Conservation (phyloP, 345 rosid genomes). For the Erysimum cheiranthoides region DNA sequence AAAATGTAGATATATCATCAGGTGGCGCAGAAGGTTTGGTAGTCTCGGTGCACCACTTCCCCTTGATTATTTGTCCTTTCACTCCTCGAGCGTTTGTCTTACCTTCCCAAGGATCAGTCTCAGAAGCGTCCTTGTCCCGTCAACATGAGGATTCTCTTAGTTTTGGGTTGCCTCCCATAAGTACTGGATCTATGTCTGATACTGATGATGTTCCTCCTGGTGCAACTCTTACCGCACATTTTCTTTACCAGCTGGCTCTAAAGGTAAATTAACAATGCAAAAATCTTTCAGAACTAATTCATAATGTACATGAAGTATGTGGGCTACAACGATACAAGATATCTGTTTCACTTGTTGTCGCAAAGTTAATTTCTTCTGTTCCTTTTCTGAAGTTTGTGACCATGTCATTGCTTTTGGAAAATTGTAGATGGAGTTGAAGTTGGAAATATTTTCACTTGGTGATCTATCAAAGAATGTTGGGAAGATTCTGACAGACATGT, state of each 20-base stretch:
- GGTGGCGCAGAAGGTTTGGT: constrained; percentile 55
- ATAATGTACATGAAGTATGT: constrained; percentile 66
- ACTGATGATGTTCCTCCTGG: constrained; percentile 87
- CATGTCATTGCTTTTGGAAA: constrained; percentile 42
- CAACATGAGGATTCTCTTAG: constrained; percentile 80
- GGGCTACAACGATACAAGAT: constrained; percentile 2
- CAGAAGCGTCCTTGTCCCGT: constrained; percentile 77
- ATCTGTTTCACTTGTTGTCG: constrained; percentile 1
- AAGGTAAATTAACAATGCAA: constrained; percentile 55
- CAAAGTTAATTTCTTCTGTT: constrained; percentile 16
- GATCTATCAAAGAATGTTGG: constrained; percentile 89
- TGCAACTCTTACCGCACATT: constrained; percentile 87
- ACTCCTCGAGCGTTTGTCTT: constrained; percentile 88
- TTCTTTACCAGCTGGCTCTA: constrained; percentile 86
- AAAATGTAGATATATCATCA: constrained; percentile 42
- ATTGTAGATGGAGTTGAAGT: constrained; percentile 92
- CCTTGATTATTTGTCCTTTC: constrained; percentile 82
- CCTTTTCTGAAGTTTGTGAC: constrained; percentile 36
- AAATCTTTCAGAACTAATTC: constrained; percentile 44
- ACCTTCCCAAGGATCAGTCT: constrained; percentile 93
- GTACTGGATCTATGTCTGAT: constrained; percentile 65
- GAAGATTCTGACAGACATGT: constrained; percentile 93
- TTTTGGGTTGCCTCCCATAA: constrained; percentile 84
- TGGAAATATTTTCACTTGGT: constrained; percentile 95
- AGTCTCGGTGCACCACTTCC: constrained; percentile 85